Evolutionary conservation across 2,329 filamentous ascomycete species (phyloP).

Genomic region (Hymenoscyphus albidus): DNA sequence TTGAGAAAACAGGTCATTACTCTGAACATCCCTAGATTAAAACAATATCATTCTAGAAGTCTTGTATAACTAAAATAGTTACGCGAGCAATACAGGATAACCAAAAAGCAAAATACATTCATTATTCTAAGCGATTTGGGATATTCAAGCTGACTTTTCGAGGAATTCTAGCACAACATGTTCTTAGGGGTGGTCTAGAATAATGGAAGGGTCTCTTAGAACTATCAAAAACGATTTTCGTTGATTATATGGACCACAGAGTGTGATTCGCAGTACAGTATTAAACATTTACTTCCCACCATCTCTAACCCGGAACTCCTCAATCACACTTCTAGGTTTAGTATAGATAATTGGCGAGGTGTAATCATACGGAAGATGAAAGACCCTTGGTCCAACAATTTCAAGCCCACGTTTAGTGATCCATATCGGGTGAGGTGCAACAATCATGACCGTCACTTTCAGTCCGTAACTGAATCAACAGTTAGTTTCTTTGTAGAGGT

Average conservation of each 20-base stretch:
- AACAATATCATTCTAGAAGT: too few species aligned
- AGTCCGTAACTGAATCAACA: constrained; percentile 42
- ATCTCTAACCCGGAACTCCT: constrained; percentile 39
- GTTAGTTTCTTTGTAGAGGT: background rate
- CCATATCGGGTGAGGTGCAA: constrained; percentile 52
- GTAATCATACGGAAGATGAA: constrained; percentile 41
- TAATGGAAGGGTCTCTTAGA: background rate
- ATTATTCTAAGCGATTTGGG: too few species aligned
- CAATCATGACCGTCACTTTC: constrained; percentile 49
- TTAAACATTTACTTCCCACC: background rate
- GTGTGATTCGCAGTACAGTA: background rate
- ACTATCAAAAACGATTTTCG: background rate
- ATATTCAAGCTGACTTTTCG: too few species aligned
- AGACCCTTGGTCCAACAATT: constrained; percentile 44
- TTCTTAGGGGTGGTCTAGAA: too few species aligned
- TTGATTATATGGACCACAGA: background rate
- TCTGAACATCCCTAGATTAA: too few species aligned
- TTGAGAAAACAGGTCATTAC: too few species aligned
- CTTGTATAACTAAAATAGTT: too few species aligned
- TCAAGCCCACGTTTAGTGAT: constrained; percentile 46
- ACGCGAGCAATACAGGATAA: too few species aligned
- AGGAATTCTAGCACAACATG: too few species aligned
- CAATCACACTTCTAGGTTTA: constrained; percentile 51
- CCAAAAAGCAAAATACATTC: too few species aligned
- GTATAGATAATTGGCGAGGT: constrained; percentile 39